Base-by-base conservation (phyloP, 768 basidiomycete genomes). In the Dendrothele bispora region DNA sequence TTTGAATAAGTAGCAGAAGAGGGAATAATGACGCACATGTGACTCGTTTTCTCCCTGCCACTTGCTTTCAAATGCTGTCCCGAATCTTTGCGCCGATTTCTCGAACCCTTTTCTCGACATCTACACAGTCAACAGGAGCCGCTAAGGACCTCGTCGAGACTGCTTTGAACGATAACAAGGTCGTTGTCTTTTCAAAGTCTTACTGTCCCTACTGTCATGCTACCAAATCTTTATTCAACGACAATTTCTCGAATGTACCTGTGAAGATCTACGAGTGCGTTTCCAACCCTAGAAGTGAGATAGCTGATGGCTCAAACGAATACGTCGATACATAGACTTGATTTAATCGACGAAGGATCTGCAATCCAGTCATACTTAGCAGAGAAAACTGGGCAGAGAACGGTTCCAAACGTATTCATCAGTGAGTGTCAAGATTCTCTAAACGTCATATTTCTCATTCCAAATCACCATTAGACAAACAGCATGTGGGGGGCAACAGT, bases 341-440 rank as follows among this genome's bases (percentile, higher is more conserved):
- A 79, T 56, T 24, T 51, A 26, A 58, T 63, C 25, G 55, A 66
- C 4, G 74, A 82, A 22, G 75, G 71, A 21, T 10, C 45, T 11
- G 72, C 53, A 0, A 78, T 82, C 47, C 80, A 82, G 53, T 54
- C 61, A 37, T 81, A 80, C 57, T 68, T 82, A 10, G n/a, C 4
- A 17, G 44, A 67, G 44, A 74, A 71, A 65, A 79, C 80, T 0
- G 68, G 68, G 4, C 80, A 73, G 51, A 57, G 68, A 20, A 73
- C 75, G 17, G 81, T 82, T 3, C 80, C 80, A 32, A 78, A 78
- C 59, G 74, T 77, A 48, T 82, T 79, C 64, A 77, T 82, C 55
- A 69, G 77, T 78, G 36, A 39, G 79, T 24, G n/a, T n/a, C 15
- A 17, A n/a, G 14, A 14, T 3, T 10, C 5, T 24, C 27, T 36